These are phyloP conservation scores for Pholiota conissans DNA, from an alignment of 768 basidiomycete species.

Conservation along the genomic window DNA sequence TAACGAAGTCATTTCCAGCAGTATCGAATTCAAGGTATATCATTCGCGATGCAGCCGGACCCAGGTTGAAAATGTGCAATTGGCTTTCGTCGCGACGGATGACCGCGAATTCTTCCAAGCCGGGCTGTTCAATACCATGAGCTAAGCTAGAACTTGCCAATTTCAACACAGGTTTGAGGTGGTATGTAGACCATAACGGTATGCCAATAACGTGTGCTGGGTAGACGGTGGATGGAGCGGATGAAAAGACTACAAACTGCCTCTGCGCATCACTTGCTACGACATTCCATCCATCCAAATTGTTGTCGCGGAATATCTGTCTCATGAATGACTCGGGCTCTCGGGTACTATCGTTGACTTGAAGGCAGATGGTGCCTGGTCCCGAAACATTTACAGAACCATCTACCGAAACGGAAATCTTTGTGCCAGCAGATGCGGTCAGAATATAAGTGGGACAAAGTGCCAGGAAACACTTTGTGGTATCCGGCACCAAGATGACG, in stretches of 20 bases:
- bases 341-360: conserved; percentile 18
- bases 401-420: conserved; percentile 23
- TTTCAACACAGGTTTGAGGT: background rate
- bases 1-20: conserved; percentile 22
- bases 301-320: conserved; percentile 1
- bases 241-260: conserved; percentile 7
- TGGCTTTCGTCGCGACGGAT: conserved; percentile 6
- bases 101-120: conserved; percentile 10
- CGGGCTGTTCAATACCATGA: background rate
- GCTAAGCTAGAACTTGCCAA: background rate
- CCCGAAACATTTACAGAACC: conserved; percentile 29
- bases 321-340: conserved; percentile 6
- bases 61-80: conserved; percentile 5
- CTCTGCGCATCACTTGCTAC: conserved; percentile 5
- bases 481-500: conserved; percentile 32
- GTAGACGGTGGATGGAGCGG: background rate
- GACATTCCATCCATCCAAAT: conserved; percentile 14
- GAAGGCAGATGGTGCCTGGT: conserved; percentile 26
- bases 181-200: conserved; percentile 14
- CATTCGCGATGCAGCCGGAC: background rate
- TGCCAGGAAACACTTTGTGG: conserved; percentile 12
- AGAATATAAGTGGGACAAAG: conserved; percentile 29
- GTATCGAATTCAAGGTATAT: background rate
- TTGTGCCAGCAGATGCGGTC: conserved; percentile 26
- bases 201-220: conserved; percentile 7